Conservation (phyloP, 2,329 filamentous ascomycete genomes). For the Claviceps cyperi region DNA sequence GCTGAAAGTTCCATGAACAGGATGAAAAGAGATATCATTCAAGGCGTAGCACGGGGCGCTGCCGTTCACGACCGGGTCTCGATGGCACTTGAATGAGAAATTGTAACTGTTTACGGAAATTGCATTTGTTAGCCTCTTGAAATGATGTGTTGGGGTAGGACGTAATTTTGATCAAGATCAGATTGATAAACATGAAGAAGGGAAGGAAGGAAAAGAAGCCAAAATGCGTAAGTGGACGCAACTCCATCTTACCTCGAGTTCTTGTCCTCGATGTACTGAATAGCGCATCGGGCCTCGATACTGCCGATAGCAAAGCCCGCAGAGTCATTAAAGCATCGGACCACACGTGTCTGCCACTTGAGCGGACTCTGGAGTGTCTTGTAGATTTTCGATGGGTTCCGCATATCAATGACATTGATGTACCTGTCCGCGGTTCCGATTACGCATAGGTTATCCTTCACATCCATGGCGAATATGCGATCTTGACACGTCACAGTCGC, state of each 20-base stretch:
- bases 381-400: conserved; percentile 80
- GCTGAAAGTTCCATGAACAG: conserved; percentile 92
- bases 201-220: too few relatives aligned
- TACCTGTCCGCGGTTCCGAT: conserved; percentile 88
- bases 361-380: conserved; percentile 92
- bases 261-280: conserved; percentile 97
- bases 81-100: conserved; percentile 99
- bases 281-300: conserved; percentile 93
- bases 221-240: too few relatives aligned
- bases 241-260: conserved; percentile 47
- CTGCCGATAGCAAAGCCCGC: conserved; percentile 88
- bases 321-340: conserved; percentile 88
- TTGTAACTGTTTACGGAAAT: conserved; percentile 48
- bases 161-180: too few relatives aligned
- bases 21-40: conserved; percentile 97
- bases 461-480: conserved; percentile 82
- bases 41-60: conserved; percentile 78
- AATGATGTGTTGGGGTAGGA: too few relatives aligned
- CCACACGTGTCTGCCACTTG: conserved; percentile 94
- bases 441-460: conserved; percentile 76
- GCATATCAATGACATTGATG: conserved; percentile 88
- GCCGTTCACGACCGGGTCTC: conserved; percentile 61
- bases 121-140: background rate
- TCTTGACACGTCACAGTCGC: conserved; percentile 57
- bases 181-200: too few relatives aligned